A percentile compares a stretch with the other conserved stretches of the same genome.
Evolutionary conservation across 2,329 filamentous ascomycete genomes (phyloP).

Genomic region (Clarireedia monteithiana): DNA sequence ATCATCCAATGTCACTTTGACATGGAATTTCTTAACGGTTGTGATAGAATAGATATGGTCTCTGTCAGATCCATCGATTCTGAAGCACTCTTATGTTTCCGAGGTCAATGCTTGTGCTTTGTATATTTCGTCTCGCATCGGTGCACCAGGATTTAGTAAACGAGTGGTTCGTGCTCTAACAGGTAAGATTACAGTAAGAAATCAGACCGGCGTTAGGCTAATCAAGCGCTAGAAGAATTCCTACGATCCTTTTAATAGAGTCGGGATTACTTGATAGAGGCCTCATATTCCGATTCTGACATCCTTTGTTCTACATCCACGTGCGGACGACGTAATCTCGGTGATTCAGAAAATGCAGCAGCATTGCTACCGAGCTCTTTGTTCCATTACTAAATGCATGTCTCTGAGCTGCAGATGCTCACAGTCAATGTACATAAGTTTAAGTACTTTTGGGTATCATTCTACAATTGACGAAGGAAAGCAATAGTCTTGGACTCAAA

Average conservation of each 20-base stretch:
- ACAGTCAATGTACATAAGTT: neutral
- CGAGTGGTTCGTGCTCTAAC: slow-evolving; percentile 4
- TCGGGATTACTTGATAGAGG: neutral
- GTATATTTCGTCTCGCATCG: slow-evolving; percentile 1
- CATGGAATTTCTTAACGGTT: neutral
- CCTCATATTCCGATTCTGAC: neutral
- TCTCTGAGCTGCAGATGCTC: neutral
- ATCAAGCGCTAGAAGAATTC: neutral
- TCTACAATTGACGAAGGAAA: neutral
- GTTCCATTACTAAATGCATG: neutral
- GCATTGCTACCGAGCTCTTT: neutral
- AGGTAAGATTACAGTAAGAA: neutral
- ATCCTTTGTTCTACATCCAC: neutral
- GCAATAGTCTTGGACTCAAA: neutral
- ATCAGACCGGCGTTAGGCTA: neutral
- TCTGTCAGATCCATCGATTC: slow-evolving; percentile 4
- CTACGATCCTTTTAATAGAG: slow-evolving; percentile 5
- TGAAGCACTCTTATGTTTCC: slow-evolving; percentile 5
- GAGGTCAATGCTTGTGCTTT: slow-evolving; percentile 9
- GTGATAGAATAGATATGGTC: neutral
- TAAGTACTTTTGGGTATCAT: slow-evolving; percentile 5
- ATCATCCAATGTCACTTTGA: slow-evolving; percentile 9
- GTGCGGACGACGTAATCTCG: neutral
- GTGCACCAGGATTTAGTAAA: neutral
- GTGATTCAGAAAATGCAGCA: neutral